Base-by-base conservation (phyloP, 305 asterid genomes). In the Stenogyne calaminthoides region DNA sequence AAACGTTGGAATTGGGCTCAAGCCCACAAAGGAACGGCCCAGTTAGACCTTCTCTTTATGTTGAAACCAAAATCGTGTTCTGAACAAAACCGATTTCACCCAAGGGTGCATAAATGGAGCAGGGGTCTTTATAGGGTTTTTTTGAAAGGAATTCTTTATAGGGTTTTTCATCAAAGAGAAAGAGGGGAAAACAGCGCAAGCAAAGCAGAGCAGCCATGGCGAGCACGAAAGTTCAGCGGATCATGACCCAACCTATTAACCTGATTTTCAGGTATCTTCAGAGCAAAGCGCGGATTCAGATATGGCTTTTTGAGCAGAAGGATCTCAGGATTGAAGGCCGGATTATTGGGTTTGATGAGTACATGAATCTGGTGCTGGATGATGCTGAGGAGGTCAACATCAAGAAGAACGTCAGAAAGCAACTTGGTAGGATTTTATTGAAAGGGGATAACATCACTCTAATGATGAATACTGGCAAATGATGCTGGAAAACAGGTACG, bases 311-410 rank as follows among this genome's bases (percentile, higher is more conserved):
- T 42, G 92, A 87, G 85, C 89, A 87, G 85, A 87, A 87, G 83
- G 92, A 87, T 87, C 70, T 76, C 75, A 76, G 89, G 72, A 87
- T 85, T 36, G 89, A 87, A 73, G 89, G 91, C 60, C 84, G 92
- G 14, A 85, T 87, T 4, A 87, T 87, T 68, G 97, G 96, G 29
- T 93, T 93, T 29, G 98, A 93, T 71, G 98, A 93, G 81, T 93
- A 91, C 87, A 91, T 93, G 97, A 89, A 93, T 72, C 80, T 91
- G 88, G 98, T 91, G 37, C 54, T 93, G 72, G 97, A 91, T 54
- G 96, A 89, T 15, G 96, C 95, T n/a, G 96, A 91, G 82, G 96
- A 91, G 88, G 96, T 91, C 75, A 84, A 74, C 62, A 52, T 88
- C 49, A 91, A 93, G 89, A 93, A 89, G 89, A 93, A 88, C 56